Evolutionary conservation across 768 basidiomycete genomes (phyloP), one percentile per base, ranked within the genome.

Genomic region (Tricholoma sp.): DNA sequence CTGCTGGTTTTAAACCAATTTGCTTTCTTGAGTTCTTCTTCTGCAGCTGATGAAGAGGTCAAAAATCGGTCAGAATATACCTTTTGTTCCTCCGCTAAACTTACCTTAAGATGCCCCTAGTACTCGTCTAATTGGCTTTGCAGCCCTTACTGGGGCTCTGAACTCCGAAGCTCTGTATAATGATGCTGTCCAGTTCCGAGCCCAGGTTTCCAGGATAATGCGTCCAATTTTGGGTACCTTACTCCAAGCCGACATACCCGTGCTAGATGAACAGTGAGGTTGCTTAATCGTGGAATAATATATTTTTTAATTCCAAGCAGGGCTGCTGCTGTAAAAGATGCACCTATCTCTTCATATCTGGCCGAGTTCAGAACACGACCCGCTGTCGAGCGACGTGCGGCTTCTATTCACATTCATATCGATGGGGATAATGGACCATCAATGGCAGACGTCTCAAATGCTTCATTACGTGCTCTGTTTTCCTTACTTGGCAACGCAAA

Each of bases 341-440:
- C 85, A 39, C 80, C 91, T 1, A 79, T 77, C 2, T 92, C 93
- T 1, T 83, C 87, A 1, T 94, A 91, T 69, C 75, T 95, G 62
- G 83, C 83, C 11, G 92, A 95, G 66, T 96, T 94, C 63, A 83
- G 91, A 34, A 85, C 85, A 4, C 79, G 89, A 55, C 93, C 94
- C 10, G 74, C 85, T 2, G 75, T 85, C 12, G 90, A 95, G 68
- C 76, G 94, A 54, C 83, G 91, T 29, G 94, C 94, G 0, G 88
- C 89, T 4, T 96, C 94, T 1, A 88, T 97, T 12, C 94, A 95
- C 67, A 74, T 88, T 8, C 94, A 96, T 67, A 72, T 94, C 14
- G 89, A 95, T 61, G 94, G 94, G 9, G 91, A 97, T 64, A 83
- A 85, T 51, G 94, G 94, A 0, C 93, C 94, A 22, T 81, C 85